These are phyloP conservation scores for Akebia trifoliata DNA, from an alignment of 164 flowering plant species.

Conservation along the genomic window DNA sequence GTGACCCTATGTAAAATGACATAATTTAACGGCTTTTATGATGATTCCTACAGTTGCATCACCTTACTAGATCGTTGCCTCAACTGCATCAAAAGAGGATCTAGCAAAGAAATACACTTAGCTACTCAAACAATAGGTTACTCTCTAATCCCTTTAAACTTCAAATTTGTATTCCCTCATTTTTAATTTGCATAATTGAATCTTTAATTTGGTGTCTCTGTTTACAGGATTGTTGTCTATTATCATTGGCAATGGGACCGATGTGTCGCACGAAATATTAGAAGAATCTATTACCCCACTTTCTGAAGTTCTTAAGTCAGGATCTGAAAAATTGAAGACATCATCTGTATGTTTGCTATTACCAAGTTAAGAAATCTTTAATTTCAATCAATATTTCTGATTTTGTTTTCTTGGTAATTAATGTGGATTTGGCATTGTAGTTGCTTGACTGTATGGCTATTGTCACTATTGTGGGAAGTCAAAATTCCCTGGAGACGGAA, in stretches of 20 bases:
- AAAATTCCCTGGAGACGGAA: slow-evolving; percentile 56
- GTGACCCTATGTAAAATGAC: no score
- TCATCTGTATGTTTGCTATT: slow-evolving; percentile 39
- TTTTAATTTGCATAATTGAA: background rate
- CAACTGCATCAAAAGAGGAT: slow-evolving; percentile 63
- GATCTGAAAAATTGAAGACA: slow-evolving; percentile 43
- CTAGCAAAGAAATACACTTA: slow-evolving; percentile 56
- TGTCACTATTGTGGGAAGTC: slow-evolving; percentile 75
- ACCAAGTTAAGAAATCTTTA: no score
- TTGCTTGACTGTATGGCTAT: slow-evolving; percentile 74
- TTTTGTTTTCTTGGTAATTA: background rate
- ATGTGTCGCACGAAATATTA: slow-evolving; percentile 63
- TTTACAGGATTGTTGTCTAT: slow-evolving; percentile 65
- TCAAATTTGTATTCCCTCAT: background rate
- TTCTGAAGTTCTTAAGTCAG: slow-evolving; percentile 59
- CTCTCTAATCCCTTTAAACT: slow-evolving; percentile 1
- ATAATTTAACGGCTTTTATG: slow-evolving; percentile 10
- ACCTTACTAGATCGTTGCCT: slow-evolving; percentile 69
- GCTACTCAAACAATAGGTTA: slow-evolving; percentile 75
- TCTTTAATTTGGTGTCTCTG: background rate
- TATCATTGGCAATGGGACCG: slow-evolving; percentile 58
- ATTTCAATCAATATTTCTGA: background rate
- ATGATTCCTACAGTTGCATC: slow-evolving; percentile 41
- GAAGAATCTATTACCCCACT: slow-evolving; percentile 59
- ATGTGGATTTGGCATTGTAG: slow-evolving; percentile 22